Percentiles rank a stretch among this genome's conserved stretches.
Evolutionary conservation across 768 basidiomycete species (phyloP).

Genomic region (Lactarius hatsudake): DNA sequence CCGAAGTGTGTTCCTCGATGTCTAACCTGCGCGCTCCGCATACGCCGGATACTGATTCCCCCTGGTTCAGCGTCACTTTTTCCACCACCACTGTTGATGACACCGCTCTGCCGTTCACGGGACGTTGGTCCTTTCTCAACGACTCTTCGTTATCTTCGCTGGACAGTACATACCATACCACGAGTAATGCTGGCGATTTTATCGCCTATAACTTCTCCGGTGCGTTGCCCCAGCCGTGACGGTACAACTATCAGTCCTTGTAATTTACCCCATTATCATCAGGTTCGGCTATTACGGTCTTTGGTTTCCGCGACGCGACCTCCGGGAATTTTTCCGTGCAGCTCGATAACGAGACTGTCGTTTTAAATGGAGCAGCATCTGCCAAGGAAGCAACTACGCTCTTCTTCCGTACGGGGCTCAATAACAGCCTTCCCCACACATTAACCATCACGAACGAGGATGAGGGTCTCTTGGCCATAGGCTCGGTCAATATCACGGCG

Average conservation of each 20-base stretch:
- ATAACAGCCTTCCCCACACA: conserved; percentile 47
- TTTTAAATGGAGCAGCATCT: conserved; percentile 50
- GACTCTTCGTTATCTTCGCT: conserved; percentile 29
- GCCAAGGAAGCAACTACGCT: conserved; percentile 54
- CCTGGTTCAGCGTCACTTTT: conserved; percentile 38
- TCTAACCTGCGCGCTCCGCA: conserved; percentile 2
- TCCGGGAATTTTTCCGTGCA: conserved; percentile 59
- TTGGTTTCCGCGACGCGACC: conserved; percentile 55
- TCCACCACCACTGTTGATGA: conserved; percentile 41
- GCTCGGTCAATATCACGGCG: conserved; percentile 51
- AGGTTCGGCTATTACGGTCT: conserved; percentile 63
- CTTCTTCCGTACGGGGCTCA: conserved; percentile 61
- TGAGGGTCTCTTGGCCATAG: conserved; percentile 46
- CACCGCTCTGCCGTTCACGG: conserved; percentile 47
- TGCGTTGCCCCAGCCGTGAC: conserved; percentile 32
- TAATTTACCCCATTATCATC: conserved; percentile 11
- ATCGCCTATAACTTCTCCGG: conserved; percentile 47
- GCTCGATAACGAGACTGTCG: conserved; percentile 50
- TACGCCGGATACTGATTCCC: conserved; percentile 27
- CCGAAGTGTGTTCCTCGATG: conserved; percentile 35
- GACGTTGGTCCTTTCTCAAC: conserved; percentile 48
- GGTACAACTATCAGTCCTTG: neutral
- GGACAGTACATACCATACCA: conserved; percentile 32
- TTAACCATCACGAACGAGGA: conserved; percentile 51
- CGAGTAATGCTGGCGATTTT: conserved; percentile 45